Percentiles rank a stretch among this genome's conserved stretches.
phyloP scores from a whole-genome alignment of 176 grass and related monocot genomes.

The Oryza brachyantha region DNA sequence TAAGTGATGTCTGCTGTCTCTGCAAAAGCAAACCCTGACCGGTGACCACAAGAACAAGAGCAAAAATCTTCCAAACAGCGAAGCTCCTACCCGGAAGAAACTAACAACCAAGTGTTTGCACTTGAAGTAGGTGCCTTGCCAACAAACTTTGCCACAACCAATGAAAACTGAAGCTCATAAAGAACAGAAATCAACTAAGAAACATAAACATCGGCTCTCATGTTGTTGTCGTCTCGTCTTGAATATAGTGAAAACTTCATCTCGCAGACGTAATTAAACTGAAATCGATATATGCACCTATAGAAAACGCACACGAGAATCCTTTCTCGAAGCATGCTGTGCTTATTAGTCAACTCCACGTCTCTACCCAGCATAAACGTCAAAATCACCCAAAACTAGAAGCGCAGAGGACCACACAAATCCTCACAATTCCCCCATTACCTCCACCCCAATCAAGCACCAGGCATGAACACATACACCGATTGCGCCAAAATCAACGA shows the following conservation, averaged over 20 bases:
- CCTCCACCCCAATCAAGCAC: neutral
- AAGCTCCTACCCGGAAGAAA: constrained; percentile 6
- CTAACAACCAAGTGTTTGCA: neutral
- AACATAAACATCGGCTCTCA: neutral
- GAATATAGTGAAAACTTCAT: neutral
- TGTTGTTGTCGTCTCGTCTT: neutral
- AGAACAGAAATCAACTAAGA: neutral
- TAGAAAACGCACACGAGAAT: neutral
- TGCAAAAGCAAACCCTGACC: neutral
- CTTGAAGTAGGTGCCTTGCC: neutral
- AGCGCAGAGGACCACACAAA: constrained; percentile 18
- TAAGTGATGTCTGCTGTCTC: neutral
- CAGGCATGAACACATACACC: neutral
- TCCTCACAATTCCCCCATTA: constrained; percentile 9
- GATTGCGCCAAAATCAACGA: neutral
- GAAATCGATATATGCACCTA: neutral
- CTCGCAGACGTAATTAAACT: neutral
- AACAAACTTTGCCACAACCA: neutral
- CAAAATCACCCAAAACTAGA: constrained; percentile 4
- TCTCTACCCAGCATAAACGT: constrained; percentile 21
- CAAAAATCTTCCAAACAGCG: neutral
- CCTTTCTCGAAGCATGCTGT: neutral
- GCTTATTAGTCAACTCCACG: constrained; percentile 16
- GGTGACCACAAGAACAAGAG: neutral
- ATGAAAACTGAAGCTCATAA: neutral